phyloP scores from a whole-genome alignment of 139 green algal genomes.

The Closterium sp. region DNA sequence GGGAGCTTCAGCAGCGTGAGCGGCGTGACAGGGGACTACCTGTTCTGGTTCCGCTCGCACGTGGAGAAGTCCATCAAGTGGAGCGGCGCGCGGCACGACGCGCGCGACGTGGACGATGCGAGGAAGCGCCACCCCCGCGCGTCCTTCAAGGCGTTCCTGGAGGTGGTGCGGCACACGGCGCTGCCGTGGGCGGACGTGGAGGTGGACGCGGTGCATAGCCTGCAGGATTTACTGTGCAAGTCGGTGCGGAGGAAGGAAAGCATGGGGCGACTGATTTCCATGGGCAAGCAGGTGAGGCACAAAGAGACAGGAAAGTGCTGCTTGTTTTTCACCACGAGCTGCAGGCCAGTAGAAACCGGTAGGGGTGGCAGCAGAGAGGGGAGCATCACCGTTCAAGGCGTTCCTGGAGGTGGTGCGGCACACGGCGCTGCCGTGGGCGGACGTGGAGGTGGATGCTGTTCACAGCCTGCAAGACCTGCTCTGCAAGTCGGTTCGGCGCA shows the following conservation, averaged over 20 bases:
- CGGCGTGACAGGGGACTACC: conserved; percentile 4
- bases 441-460: neutral
- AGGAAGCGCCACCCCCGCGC: conserved; percentile 20
- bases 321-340: too few species aligned
- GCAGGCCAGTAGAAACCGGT: too few species aligned
- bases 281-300: neutral
- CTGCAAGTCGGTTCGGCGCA: neutral
- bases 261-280: neutral
- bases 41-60: conserved; percentile 44
- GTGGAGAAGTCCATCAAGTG: conserved; percentile 16
- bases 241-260: neutral
- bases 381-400: too few species aligned
- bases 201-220: conserved; percentile 15
- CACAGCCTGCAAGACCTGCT: neutral
- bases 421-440: too few species aligned
- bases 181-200: conserved; percentile 30
- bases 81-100: conserved; percentile 12
- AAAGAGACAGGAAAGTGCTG: too few species aligned
- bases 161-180: conserved; percentile 2
- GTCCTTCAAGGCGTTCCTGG: conserved; percentile 36
- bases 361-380: too few species aligned
- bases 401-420: too few species aligned
- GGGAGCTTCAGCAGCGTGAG: neutral
- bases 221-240: conserved; percentile 23
- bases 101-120: conserved; percentile 12